Evolutionary conservation across 2,329 filamentous ascomycete species (phyloP), one percentile per base, ranked within the genome.

Genomic region (Cordyceps pruinosa): DNA sequence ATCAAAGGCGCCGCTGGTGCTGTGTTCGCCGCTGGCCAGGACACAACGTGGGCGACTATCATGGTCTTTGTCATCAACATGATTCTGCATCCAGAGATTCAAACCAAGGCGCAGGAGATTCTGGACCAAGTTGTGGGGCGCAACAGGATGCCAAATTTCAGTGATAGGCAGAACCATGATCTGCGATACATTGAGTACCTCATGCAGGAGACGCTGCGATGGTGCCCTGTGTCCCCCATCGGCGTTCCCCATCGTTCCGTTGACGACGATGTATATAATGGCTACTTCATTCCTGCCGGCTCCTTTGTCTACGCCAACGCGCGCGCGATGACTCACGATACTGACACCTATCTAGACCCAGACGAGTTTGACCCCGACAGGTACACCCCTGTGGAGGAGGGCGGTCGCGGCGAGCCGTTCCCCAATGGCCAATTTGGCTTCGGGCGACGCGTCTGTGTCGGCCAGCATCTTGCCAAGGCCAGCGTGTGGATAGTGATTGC

Each of bases 271-370:
- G 70, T 76, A 12, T 85, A 84, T 63, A 70, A 78, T 21, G 81
- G 76, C 34, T 79, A 81, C 67, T 75, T 76, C 58, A 83, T 85
- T 50, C 81, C 80, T 10, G 77, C 76, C n/a, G 82, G 81, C 3
- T 72, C 73, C 5, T 65, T 74, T 19, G 65, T 77, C 6, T 71
- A 72, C 53, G 71, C 73, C 30, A 79, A 77, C 53, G 66, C 70
- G n/a, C 66, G 69, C 13, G 74, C 74, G 50, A 81, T 77, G 73
- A 73, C 70, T 25, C 69, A 70, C 39, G 70, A 81, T 59, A 62
- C 71, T 50, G 49, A 56, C 4, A 65, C 70, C 2, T 80, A 79
- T 66, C 57, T 54, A 4, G 60, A 76, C 50, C 75, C 77, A 1
- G 70, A 75, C 21, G 58, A 57, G 7, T 80, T 80, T 61, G 69